Conservation (phyloP, 257 asterid species). For the Salvia splendens region DNA sequence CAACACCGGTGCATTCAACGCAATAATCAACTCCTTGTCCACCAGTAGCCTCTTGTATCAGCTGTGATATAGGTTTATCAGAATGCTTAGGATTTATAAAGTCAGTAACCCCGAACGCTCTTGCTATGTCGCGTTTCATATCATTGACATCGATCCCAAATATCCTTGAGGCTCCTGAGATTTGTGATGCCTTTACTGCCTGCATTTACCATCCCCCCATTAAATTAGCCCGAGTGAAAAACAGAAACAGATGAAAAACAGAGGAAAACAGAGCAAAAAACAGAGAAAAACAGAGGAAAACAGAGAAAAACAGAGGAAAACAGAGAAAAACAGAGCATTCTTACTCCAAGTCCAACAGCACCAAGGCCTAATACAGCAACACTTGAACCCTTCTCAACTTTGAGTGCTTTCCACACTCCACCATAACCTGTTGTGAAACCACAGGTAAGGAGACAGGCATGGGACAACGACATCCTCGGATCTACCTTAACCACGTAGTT, state of each 20-base stretch:
- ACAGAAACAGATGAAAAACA: too few species aligned
- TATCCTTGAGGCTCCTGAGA: slow-evolving; percentile 57
- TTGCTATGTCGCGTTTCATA: slow-evolving; percentile 53
- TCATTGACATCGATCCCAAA: slow-evolving; percentile 72
- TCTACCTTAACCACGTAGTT: too few species aligned
- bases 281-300: not conserved
- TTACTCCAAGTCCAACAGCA: too few species aligned
- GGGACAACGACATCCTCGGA: too few species aligned
- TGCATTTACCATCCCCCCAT: slow-evolving; percentile 12
- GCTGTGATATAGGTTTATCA: slow-evolving; percentile 53
- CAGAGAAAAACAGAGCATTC: not conserved
- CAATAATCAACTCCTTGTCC: slow-evolving; percentile 75
- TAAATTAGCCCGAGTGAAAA: not conserved
- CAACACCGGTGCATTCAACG: slow-evolving; percentile 72
- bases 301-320: not conserved
- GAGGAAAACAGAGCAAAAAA: too few species aligned
- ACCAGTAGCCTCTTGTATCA: slow-evolving; percentile 64
- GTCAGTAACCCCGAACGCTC: slow-evolving; percentile 62
- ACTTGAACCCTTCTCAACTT: too few species aligned
- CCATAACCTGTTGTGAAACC: too few species aligned
- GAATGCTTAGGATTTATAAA: slow-evolving; percentile 59
- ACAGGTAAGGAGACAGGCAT: too few species aligned
- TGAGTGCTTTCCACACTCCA: too few species aligned
- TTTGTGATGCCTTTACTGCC: slow-evolving; percentile 64
- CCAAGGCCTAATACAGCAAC: too few species aligned